Evolutionary conservation across 768 basidiomycete species (phyloP).

Genomic region (Xerocomellus chrysenteron): DNA sequence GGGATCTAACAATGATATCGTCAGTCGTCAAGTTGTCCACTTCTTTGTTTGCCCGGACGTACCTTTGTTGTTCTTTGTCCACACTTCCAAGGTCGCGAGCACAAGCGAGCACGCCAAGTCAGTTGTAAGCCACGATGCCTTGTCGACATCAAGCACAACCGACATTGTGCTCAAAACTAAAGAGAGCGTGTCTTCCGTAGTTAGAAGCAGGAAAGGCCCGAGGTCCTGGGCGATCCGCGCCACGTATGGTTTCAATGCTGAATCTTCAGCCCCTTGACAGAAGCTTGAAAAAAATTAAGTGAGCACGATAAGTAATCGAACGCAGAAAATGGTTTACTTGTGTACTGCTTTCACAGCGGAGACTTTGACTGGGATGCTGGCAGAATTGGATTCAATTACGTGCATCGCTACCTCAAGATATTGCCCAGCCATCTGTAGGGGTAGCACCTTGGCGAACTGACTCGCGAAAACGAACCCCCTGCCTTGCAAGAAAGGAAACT

Average conservation of each 20-base stretch:
- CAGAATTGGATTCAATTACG: constrained; percentile 71
- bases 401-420: constrained; percentile 87
- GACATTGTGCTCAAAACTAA: constrained; percentile 85
- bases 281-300: constrained; percentile 48
- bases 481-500: constrained; percentile 91
- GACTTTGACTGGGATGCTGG: constrained; percentile 86
- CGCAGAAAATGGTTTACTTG: constrained; percentile 58
- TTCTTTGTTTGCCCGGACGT: neutral
- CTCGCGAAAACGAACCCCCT: constrained; percentile 94
- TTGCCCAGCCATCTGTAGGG: constrained; percentile 70
- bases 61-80: constrained; percentile 89
- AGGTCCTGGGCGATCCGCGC: constrained; percentile 77
- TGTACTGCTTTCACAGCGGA: constrained; percentile 92
- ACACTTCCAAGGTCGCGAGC: constrained; percentile 70
- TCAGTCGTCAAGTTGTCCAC: neutral
- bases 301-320: neutral
- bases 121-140: constrained; percentile 67
- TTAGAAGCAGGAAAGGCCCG: constrained; percentile 74
- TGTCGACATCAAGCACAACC: constrained; percentile 72
- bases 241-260: constrained; percentile 61
- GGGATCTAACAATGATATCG: constrained; percentile 58
- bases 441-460: constrained; percentile 76
- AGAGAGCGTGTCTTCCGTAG: constrained; percentile 86
- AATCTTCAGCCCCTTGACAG: constrained; percentile 59
- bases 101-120: constrained; percentile 69